Evolutionary conservation across 257 asterid genomes (phyloP).

Genomic region (Solanum gandarillasii): DNA sequence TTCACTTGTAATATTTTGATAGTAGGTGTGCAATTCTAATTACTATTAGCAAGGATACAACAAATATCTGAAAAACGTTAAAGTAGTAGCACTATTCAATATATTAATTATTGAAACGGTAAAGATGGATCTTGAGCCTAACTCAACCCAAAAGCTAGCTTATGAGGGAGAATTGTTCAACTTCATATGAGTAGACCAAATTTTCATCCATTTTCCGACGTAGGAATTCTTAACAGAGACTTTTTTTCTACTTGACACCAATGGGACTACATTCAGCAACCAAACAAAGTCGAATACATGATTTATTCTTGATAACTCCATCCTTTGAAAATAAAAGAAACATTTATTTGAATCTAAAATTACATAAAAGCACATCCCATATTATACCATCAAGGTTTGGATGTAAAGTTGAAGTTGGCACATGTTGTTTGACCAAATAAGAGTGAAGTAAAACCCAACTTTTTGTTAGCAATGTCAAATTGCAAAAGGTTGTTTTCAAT

Average conservation of each 20-base stretch:
- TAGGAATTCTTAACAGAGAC: too few relatives aligned
- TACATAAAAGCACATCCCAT: neutral
- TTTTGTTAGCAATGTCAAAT: slow-evolving; percentile 17
- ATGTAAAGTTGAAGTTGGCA: slow-evolving; percentile 15
- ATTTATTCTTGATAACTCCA: neutral
- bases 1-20: too few relatives aligned
- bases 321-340: neutral
- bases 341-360: neutral
- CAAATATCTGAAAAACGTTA: too few relatives aligned
- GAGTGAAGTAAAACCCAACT: slow-evolving; percentile 17
- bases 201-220: too few relatives aligned
- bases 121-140: too few relatives aligned
- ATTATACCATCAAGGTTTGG: neutral
- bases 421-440: slow-evolving; percentile 8
- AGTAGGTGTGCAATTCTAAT: too few relatives aligned
- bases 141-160: too few relatives aligned
- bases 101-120: too few relatives aligned
- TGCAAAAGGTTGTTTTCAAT: slow-evolving; percentile 19
- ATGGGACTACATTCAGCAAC: neutral
- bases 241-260: neutral
- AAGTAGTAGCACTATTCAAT: too few relatives aligned
- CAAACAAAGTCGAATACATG: neutral
- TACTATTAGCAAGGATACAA: too few relatives aligned
- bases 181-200: too few relatives aligned
- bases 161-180: too few relatives aligned